Percentiles rank a stretch among this genome's conserved stretches.
phyloP scores from a whole-genome alignment of 2,329 filamentous ascomycete species.

The Sarocladium strictum region DNA sequence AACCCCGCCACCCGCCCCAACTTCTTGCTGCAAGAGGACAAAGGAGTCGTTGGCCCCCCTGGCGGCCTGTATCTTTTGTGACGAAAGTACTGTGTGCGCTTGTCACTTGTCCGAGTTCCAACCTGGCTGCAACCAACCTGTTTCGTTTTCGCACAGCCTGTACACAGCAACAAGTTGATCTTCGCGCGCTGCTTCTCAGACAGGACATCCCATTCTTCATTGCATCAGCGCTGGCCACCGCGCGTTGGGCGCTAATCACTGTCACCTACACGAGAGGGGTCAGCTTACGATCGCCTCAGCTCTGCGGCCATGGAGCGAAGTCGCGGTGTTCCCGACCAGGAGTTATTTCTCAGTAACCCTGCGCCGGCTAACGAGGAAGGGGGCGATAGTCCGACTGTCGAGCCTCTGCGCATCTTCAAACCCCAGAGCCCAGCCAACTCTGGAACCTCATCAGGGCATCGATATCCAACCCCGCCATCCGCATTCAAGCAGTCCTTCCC shows the following conservation, averaged over 20 bases:
- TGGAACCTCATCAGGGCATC: constrained; percentile 33
- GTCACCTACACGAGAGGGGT: background rate
- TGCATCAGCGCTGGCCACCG: background rate
- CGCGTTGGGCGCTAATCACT: constrained; percentile 2
- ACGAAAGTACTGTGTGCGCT: background rate
- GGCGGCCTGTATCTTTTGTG: background rate
- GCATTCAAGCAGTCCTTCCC: constrained; percentile 53
- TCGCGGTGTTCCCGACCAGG: constrained; percentile 68
- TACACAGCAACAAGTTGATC: background rate
- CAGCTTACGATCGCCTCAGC: background rate
- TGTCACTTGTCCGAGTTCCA: background rate
- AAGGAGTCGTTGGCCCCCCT: background rate
- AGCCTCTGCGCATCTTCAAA: constrained; percentile 81
- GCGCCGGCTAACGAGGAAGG: constrained; percentile 35
- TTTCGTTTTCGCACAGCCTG: background rate
- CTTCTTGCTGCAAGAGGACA: background rate
- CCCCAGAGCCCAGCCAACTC: constrained; percentile 58
- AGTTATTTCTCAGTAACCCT: constrained; percentile 72
- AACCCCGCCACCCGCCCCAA: constrained; percentile 9
- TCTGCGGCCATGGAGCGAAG: constrained; percentile 40
- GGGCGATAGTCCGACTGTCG: constrained; percentile 70
- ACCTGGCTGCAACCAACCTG: background rate
- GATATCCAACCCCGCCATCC: constrained; percentile 44
- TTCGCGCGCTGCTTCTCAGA: background rate
- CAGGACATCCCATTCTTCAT: background rate